Evolutionary conservation across 805 yeast species (phyloP), one percentile per base, ranked within the genome.

Genomic region (Saturnispora sekii): DNA sequence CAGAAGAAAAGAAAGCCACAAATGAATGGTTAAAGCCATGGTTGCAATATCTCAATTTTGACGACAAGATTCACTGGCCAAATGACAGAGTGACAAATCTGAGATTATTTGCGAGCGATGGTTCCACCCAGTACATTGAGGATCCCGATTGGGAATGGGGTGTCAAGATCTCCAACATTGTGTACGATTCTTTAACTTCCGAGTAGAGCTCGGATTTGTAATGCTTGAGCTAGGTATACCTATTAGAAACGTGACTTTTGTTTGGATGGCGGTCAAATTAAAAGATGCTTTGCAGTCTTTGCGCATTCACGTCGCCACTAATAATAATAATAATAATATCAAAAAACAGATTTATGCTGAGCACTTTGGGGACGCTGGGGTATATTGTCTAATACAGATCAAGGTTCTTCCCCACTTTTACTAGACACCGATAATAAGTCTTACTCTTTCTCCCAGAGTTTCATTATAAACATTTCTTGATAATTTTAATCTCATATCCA

Each of bases 91-190:
- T 51, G 26, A 51, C 49, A 17, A 53, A 62, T 38, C 43, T 52
- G 18, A 56, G 68, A 43, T 47, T 46, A 38, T 57, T 66, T 37
- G 54, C 55, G 17, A 43, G 48, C 15, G 60, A 60, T 39, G 70
- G 70, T 18, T 17, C 53, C 9, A 52, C 53, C 10, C 41, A 46
- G 30, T 55, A 59, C 38, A 51, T 47, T 6, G 55, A 53, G 10
- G 71, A 67, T 50, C 51, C 54, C 1, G 51, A 53, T 40, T 66
- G 70, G 69, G 62, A 62, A 7, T 63, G 68, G 66, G 67, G 67
- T 32, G 52, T 60, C 38, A 62, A 62, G 38, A 65, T 65, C 26
- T 55, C 68, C 5, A 51, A 57, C 34, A 57, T 53, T 16, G 61
- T 62, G 17, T 61, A 43, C 53, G 31, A 42, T 31, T 31, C 40